Base-by-base conservation (phyloP, 352 stramenopile species). In the Nothophytophthora sp. region DNA sequence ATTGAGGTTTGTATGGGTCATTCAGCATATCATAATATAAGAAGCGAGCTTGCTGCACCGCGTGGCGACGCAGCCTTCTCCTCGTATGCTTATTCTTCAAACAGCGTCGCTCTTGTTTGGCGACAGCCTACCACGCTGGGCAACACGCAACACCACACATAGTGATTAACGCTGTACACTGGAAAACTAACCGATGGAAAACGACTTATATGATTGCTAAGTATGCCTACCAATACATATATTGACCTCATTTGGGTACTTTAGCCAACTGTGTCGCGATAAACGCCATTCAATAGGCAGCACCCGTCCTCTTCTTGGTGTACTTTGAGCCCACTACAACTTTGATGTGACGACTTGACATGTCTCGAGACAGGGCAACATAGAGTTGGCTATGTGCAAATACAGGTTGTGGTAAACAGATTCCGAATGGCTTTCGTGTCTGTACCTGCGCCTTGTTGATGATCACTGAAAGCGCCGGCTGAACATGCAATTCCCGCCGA, bases 381-480 rank as follows among this genome's bases (percentile, higher is more conserved):
- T 66, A 56, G 9, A 55, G 40, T 28, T 67, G 57, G 3, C 44
- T 36, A 38, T 61, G 50, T 9, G 43, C 42, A 33, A 67, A 61
- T 20, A 54, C 22, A 16, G 40, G 18, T 16, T 41, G 41, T 16
- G 24, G 43, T 11, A 64, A 32, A 32, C 40, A 60, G 23, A 59
- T 37, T 12, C 46, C 51, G 5, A 63, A 46, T 12, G 8, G 42
- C n/a, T 59, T 41, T n/a, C 58, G 43, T 8, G 60, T 58, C 34
- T 64, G 48, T 13, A 40, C 53, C 60, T 60, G 52, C 9, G 47
- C 32, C 29, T 64, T 69, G 48, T 69, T 64, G 35, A 69, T 57
- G 8, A 45, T 60, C 60, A 69, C 63, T 0, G 35, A 33, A 38
- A 63, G 56, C 18, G 45, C 53, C n/a, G 60, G 48, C 11, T 48